Evolutionary conservation across 2,329 filamentous ascomycete species (phyloP).

Genomic region (Rhytidhysteron rufulum): DNA sequence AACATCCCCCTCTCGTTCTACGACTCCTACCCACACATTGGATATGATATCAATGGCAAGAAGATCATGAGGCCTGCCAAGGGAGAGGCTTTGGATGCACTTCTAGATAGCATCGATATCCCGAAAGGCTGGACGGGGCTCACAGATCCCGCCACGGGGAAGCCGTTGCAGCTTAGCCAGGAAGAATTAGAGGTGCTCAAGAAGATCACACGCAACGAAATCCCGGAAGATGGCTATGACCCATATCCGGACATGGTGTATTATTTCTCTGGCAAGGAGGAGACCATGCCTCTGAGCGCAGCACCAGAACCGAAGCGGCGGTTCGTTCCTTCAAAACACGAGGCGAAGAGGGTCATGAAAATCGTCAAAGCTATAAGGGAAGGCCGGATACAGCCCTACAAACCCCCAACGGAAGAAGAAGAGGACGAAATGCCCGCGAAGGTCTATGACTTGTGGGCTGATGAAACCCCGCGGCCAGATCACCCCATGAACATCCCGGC

Average conservation of each 20-base stretch:
- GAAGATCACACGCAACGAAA: slow-evolving; percentile 83
- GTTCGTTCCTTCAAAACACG: slow-evolving; percentile 94
- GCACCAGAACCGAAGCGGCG: slow-evolving; percentile 94
- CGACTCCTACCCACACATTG: slow-evolving; percentile 96
- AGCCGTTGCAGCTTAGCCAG: slow-evolving; percentile 79
- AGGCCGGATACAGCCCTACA: slow-evolving; percentile 89
- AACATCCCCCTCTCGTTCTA: slow-evolving; percentile 93
- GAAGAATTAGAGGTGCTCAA: slow-evolving; percentile 87
- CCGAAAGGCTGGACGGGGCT: slow-evolving; percentile 97
- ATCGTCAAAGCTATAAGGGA: slow-evolving; percentile 93
- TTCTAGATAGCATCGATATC: slow-evolving; percentile 93
- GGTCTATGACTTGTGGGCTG: slow-evolving; percentile 90
- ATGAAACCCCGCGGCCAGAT: slow-evolving; percentile 76
- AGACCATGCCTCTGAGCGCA: slow-evolving; percentile 91
- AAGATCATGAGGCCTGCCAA: slow-evolving; percentile 95
- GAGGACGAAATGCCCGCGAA: slow-evolving; percentile 67
- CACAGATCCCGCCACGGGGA: slow-evolving; percentile 89
- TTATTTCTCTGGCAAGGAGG: slow-evolving; percentile 86
- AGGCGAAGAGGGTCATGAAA: slow-evolving; percentile 95
- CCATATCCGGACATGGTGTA: slow-evolving; percentile 91
- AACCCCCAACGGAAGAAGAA: slow-evolving; percentile 69
- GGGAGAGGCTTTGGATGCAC: slow-evolving; percentile 85
- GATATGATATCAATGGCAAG: slow-evolving; percentile 98
- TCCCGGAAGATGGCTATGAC: slow-evolving; percentile 83
- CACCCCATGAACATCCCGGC: slow-evolving; percentile 94